These are phyloP conservation scores for Botrytis paeoniae DNA, from an alignment of 2,329 filamentous ascomycete species.

Conservation along the genomic window DNA sequence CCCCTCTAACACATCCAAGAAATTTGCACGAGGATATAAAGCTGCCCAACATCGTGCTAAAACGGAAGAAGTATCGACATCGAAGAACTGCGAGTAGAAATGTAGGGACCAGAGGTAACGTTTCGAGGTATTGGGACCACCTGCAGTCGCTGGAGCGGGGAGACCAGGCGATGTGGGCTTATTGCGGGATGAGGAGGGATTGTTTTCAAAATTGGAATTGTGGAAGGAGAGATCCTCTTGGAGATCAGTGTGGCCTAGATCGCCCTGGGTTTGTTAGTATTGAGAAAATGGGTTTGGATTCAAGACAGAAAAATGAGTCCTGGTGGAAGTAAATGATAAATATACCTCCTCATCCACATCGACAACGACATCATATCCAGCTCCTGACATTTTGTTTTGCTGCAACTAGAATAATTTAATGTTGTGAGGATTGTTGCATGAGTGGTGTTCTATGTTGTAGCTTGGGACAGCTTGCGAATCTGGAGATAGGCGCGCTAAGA, in stretches of 20 bases:
- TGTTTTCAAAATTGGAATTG: slow-evolving; percentile 76
- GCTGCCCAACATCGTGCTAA: slow-evolving; percentile 81
- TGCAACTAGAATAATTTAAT: not conserved
- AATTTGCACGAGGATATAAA: slow-evolving; percentile 89
- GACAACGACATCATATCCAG: slow-evolving; percentile 96
- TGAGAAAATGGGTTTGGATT: slow-evolving; percentile 11
- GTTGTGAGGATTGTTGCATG: not conserved
- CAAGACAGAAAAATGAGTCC: not conserved
- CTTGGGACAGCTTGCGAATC: slow-evolving; percentile 31
- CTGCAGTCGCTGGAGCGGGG: slow-evolving; percentile 55
- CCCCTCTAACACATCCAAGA: slow-evolving; percentile 93
- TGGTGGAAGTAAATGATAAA: not conserved
- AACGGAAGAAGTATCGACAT: slow-evolving; percentile 91
- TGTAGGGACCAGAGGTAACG: slow-evolving; percentile 87
- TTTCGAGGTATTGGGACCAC: slow-evolving; percentile 57
- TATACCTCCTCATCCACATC: slow-evolving; percentile 92
- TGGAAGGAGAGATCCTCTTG: slow-evolving; percentile 99
- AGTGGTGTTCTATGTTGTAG: slow-evolving; percentile 7
- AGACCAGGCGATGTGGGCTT: slow-evolving; percentile 45
- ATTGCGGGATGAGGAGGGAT: slow-evolving; percentile 44
- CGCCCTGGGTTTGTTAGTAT: slow-evolving; percentile 59
- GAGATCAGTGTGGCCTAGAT: slow-evolving; percentile 95
- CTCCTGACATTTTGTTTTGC: slow-evolving; percentile 39
- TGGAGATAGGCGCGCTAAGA: slow-evolving; percentile 15
- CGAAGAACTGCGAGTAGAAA: slow-evolving; percentile 98